These are phyloP conservation scores for Saccharomyces kudriavzevii DNA, from an alignment of 805 yeast genomes.

Conservation along the genomic window DNA sequence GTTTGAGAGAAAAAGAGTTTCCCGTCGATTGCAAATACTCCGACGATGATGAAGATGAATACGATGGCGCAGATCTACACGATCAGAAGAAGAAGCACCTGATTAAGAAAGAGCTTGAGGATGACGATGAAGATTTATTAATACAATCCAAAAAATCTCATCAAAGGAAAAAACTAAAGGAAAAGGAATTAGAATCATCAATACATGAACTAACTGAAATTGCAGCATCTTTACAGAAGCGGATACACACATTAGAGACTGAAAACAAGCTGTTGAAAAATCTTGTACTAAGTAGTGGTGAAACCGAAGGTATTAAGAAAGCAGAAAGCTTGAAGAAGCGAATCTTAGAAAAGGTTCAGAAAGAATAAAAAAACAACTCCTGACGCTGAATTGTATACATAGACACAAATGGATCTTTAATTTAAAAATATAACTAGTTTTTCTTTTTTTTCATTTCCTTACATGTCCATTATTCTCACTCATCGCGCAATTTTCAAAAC, in stretches of 20 bases:
- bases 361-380: neutral
- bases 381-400: neutral
- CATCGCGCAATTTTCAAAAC: neutral
- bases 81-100: neutral
- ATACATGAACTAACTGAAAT: constrained; percentile 65
- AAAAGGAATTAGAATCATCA: constrained; percentile 79
- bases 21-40: neutral
- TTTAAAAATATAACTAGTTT: neutral
- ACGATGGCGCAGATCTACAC: neutral
- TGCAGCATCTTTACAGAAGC: constrained; percentile 57
- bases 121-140: constrained; percentile 1
- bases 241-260: constrained; percentile 81
- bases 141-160: constrained; percentile 8
- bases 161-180: constrained; percentile 76
- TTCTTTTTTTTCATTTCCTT: neutral
- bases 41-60: neutral
- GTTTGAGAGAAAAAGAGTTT: neutral
- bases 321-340: constrained; percentile 42
- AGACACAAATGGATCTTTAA: neutral
- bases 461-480: neutral
- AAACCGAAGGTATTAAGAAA: constrained; percentile 42
- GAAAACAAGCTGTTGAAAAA: constrained; percentile 81
- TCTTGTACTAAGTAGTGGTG: constrained; percentile 73
- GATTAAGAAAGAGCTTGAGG: neutral
- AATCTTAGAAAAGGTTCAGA: constrained; percentile 6